These are phyloP conservation scores for Claviceps sp. DNA, from an alignment of 2,329 filamentous ascomycete species.

Conservation along the genomic window DNA sequence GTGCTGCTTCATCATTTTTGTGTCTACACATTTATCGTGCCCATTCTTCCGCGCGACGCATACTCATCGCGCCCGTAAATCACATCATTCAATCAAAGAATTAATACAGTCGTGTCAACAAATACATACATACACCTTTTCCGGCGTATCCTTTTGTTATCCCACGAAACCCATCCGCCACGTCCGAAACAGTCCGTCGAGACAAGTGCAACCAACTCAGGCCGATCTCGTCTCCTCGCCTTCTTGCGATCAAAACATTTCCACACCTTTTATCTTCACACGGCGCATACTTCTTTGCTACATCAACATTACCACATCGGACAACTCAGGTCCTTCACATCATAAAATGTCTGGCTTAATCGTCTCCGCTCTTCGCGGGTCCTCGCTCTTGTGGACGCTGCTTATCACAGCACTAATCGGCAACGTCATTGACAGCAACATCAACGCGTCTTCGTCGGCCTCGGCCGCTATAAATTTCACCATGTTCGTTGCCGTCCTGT, in stretches of 20 bases:
- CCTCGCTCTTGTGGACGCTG: conserved; percentile 38
- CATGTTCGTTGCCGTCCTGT: conserved; percentile 57
- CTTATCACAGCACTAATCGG: conserved; percentile 43
- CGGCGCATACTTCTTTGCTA: neutral
- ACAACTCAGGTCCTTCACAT: neutral
- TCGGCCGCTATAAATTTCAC: conserved; percentile 44
- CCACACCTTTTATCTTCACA: neutral
- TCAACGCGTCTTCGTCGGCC: conserved; percentile 27
- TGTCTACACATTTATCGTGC: neutral
- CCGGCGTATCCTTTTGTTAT: neutral
- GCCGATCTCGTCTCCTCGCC: neutral
- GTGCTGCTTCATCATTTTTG: neutral
- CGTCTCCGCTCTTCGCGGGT: conserved; percentile 31
- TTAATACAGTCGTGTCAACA: neutral
- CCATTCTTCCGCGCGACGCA: neutral
- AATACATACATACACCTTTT: neutral
- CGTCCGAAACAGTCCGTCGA: neutral
- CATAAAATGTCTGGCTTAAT: conserved; percentile 23
- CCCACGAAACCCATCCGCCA: neutral
- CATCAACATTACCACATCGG: neutral
- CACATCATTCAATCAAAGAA: neutral
- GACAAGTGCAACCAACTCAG: neutral
- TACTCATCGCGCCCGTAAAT: neutral
- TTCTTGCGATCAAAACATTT: neutral
- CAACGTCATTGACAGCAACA: conserved; percentile 41